Evolutionary conservation across 2,329 filamentous ascomycete genomes (phyloP).

Genomic region (Ophiostoma fasciatum): DNA sequence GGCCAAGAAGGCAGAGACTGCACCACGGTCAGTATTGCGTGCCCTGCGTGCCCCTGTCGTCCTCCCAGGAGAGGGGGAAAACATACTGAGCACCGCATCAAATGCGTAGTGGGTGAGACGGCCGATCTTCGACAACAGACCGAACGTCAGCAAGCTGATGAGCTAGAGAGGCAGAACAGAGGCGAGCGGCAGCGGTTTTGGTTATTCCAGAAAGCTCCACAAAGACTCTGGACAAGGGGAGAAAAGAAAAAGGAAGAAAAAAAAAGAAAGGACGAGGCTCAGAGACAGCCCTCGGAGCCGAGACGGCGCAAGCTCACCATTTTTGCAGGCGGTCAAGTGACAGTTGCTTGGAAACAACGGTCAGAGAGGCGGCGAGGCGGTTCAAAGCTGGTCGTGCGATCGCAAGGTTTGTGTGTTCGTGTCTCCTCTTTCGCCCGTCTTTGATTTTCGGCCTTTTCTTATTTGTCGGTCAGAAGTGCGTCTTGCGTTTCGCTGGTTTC

Average conservation of each 20-base stretch:
- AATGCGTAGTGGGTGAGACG: slow-evolving; percentile 89
- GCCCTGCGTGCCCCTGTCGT: not conserved
- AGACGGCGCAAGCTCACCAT: not conserved
- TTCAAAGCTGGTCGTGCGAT: slow-evolving; percentile 1
- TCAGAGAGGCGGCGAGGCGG: too few relatives aligned
- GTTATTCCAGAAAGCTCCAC: slow-evolving; percentile 16
- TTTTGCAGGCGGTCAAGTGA: too few relatives aligned
- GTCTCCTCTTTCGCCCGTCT: not conserved
- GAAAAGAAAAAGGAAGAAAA: slow-evolving; percentile 3
- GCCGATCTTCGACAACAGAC: slow-evolving; percentile 67
- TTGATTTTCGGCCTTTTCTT: slow-evolving; percentile 1
- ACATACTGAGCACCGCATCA: slow-evolving; percentile 80
- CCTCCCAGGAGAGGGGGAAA: not conserved
- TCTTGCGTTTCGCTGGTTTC: slow-evolving; percentile 1
- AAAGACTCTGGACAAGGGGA: not conserved
- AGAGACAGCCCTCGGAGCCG: not conserved
- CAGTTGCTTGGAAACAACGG: not conserved
- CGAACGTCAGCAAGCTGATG: slow-evolving; percentile 54
- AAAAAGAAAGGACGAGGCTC: slow-evolving; percentile 6
- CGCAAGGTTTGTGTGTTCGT: not conserved
- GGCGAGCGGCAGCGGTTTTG: slow-evolving; percentile 15
- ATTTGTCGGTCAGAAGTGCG: slow-evolving; percentile 3
- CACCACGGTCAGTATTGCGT: not conserved
- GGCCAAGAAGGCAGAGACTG: slow-evolving; percentile 90
- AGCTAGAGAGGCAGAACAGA: slow-evolving; percentile 25